Base-by-base conservation (phyloP, 2,329 filamentous ascomycete genomes). In the Claviceps sp. region DNA sequence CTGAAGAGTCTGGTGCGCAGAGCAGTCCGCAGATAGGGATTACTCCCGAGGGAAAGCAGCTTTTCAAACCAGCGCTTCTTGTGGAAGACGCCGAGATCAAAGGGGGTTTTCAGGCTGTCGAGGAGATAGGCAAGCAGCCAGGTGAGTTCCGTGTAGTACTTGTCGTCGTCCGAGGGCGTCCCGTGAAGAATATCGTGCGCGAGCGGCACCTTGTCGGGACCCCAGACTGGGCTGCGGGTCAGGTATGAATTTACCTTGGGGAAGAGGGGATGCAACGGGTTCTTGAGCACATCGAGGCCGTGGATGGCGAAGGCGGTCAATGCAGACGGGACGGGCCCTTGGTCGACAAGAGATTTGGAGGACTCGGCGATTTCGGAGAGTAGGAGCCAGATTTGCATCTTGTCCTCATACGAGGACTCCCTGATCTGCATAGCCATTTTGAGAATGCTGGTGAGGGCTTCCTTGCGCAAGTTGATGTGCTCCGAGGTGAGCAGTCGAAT, bases 231-330 rank as follows among this genome's bases (percentile, higher is more conserved):
- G 0, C 82, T 79, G 49, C 82, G 82, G 22, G 87, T 87, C 38
- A 97, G 77, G 64, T 90, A 96, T 5, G 76, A 74, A 70, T 95
- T 95, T 67, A 93, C 71, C 64, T 95, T 95, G 53, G 82, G 79
- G 64, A 95, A 97, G 39, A 96, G 77, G 54, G 79, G 80, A 62
- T 95, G 88, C 16, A 88, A 75, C 0, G 91, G 91, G 55, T 88
- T 83, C 22, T 75, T 77, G 45, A 95, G 69, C 16, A 95, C 80
- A 1, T 77, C 70, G 7, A 95, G 73, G 1, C 83, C 80, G 56
- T 81, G 80, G 46, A 78, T 75, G 7, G 88, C 83, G 59, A 95
- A 93, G 11, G 85, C 79, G n/a, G 82, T 78, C 5, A 88, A 80
- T 13, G 88, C 75, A 54, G 83, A 88, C 0, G 89, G 84, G 3